Base-by-base conservation (phyloP, 2,329 filamentous ascomycete genomes). In the Penicillium oxalicum region DNA sequence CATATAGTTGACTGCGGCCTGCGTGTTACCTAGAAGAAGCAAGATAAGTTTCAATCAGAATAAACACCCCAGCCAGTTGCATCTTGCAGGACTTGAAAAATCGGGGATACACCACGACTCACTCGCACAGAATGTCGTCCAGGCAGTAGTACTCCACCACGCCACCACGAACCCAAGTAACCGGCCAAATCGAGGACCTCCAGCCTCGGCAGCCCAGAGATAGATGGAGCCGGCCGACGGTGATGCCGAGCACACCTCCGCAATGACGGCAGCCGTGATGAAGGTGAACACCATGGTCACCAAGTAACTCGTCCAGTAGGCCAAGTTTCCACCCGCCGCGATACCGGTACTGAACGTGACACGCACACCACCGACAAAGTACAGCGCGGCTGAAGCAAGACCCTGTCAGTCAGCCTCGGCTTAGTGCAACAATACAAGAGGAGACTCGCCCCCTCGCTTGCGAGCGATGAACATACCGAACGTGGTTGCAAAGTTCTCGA, bases 331-430 rank as follows among this genome's bases (percentile, higher is more conserved):
- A 47, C 80, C 80, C 13, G 79, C 79, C 26, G 77, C 78, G 34
- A 83, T 80, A 52, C 80, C 80, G 9, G 79, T 82, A n/a, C 76
- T 80, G 59, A 80, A 83, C 0, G 79, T 82, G 2, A 80, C 77
- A 36, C 79, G 74, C 35, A 82, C 77, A 50, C 77, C 80, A 28
- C 80, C 80, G 39, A 83, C 74, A 49, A 81, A 82, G 63, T 82
- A 83, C 2, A 83, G 67, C 1, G 80, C 80, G 52, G 80, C 79
- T 82, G 35, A 41, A 38, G 28, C 2, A 32, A 29, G 42, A 41
- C 40, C n/a, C 25, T 29, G 33, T 40, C n/a, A 42, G 28, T 13
- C 24, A 40, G 9, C 29, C 9, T 32, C 13, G 12, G n/a, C 8
- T 9, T 4, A 29, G 33, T 28, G 18, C 3, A 11, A 29, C 24